phyloP scores from a whole-genome alignment of 257 asterid species.

The Apocynum venetum region DNA sequence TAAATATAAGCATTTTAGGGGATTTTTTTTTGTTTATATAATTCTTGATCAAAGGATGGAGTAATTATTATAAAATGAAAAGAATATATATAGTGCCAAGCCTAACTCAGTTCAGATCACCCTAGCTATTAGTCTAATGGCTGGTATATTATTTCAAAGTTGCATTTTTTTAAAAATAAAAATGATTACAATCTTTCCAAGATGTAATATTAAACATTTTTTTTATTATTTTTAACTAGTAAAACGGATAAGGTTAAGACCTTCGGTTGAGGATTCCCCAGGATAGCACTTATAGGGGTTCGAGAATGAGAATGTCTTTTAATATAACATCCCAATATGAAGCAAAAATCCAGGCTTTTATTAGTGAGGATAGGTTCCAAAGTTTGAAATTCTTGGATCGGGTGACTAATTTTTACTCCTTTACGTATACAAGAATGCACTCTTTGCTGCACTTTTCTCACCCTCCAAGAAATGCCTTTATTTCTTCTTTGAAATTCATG shows the following conservation, averaged over 20 bases:
- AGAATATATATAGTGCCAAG: no score
- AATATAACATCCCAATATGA: slow-evolving; percentile 12
- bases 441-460: slow-evolving; percentile 14
- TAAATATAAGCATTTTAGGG: no score
- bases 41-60: no score
- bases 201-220: not conserved
- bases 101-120: no score
- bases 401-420: slow-evolving; percentile 10
- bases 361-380: not conserved
- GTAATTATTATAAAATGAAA: no score
- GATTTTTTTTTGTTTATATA: no score
- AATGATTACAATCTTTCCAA: no score
- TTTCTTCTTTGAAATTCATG: not conserved
- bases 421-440: slow-evolving; percentile 10
- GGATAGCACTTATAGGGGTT: not conserved
- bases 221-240: not conserved
- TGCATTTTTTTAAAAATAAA: no score
- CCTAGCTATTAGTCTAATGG: no score
- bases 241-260: not conserved
- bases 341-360: slow-evolving; percentile 10
- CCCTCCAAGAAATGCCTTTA: not conserved
- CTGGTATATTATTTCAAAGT: no score
- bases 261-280: not conserved
- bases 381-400: slow-evolving; percentile 18
- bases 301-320: slow-evolving; percentile 3